A percentile compares a stretch with the other conserved stretches of the same genome.
phyloP scores from a whole-genome alignment of 1,139 yeast species.

The Candida gigantensis region DNA sequence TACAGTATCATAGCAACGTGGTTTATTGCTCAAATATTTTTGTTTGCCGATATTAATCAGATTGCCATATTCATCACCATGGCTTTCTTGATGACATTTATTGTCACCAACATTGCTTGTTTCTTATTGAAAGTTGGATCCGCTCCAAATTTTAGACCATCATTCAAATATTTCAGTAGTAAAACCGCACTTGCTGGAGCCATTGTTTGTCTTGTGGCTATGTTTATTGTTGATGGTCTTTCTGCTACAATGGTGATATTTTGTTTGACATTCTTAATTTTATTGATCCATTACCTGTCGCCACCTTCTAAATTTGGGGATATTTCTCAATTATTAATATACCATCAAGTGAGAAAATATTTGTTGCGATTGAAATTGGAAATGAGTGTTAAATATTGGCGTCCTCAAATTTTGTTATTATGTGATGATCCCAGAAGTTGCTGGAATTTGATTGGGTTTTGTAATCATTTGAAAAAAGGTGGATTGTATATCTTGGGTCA shows the following conservation, averaged over 20 bases:
- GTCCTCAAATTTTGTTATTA: constrained; percentile 86
- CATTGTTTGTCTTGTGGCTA: constrained; percentile 67
- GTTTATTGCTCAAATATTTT: constrained; percentile 76
- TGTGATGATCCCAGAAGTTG: constrained; percentile 90
- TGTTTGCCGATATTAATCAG: constrained; percentile 87
- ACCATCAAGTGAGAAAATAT: constrained; percentile 94
- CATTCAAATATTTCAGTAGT: constrained; percentile 82
- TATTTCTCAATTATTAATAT: constrained; percentile 89
- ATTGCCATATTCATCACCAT: constrained; percentile 94
- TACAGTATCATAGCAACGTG: constrained; percentile 66
- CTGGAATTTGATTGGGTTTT: constrained; percentile 91
- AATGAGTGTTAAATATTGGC: constrained; percentile 91
- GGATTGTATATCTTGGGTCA: constrained; percentile 92
- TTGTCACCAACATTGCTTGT: constrained; percentile 91
- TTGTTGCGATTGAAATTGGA: constrained; percentile 78
- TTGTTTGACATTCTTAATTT: constrained; percentile 63
- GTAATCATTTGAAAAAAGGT: constrained; percentile 92
- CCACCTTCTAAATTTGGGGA: constrained; percentile 98
- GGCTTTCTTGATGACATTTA: constrained; percentile 95
- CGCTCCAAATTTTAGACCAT: constrained; percentile 96
- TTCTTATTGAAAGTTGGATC: constrained; percentile 82
- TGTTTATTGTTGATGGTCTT: constrained; percentile 91
- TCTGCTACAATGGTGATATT: constrained; percentile 79
- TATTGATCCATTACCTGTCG: constrained; percentile 81
- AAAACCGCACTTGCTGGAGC: constrained; percentile 82